Conservation (phyloP, 1,284 basidiomycete species). For the Crocinoboletus sp. region DNA sequence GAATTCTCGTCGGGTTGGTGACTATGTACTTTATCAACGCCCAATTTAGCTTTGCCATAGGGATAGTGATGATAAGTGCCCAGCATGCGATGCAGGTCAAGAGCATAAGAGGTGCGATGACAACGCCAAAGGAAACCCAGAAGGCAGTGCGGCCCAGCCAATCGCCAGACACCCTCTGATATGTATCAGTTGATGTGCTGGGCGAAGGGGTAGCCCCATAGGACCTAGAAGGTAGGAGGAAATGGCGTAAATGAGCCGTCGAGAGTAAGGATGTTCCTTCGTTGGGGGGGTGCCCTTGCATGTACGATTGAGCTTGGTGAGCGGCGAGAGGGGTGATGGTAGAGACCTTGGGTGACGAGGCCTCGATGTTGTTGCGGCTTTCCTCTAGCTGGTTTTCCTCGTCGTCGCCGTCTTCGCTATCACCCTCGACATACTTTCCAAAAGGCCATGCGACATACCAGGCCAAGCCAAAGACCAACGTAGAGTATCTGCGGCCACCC, state of each 20-base stretch:
- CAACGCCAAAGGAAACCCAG: slow-evolving; percentile 68
- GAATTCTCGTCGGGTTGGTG: slow-evolving; percentile 78
- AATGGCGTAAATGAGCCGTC: slow-evolving; percentile 27
- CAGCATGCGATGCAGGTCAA: slow-evolving; percentile 88
- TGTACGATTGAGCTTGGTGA: slow-evolving; percentile 27
- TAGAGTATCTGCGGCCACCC: slow-evolving; percentile 82
- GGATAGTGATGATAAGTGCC: slow-evolving; percentile 91
- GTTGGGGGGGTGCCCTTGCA: slow-evolving; percentile 23
- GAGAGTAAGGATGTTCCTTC: slow-evolving; percentile 43
- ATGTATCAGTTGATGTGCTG: slow-evolving; percentile 31
- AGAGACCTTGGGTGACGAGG: slow-evolving; percentile 29
- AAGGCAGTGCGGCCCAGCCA: slow-evolving; percentile 72
- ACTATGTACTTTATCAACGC: slow-evolving; percentile 84
- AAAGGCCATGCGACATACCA: slow-evolving; percentile 99
- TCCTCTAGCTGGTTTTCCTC: slow-evolving; percentile 36
- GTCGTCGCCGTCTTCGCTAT: slow-evolving; percentile 47
- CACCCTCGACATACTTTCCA: slow-evolving; percentile 97
- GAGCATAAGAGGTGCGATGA: slow-evolving; percentile 90
- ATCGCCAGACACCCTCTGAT: slow-evolving; percentile 39
- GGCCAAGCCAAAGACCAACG: slow-evolving; percentile 87
- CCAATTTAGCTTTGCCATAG: slow-evolving; percentile 98
- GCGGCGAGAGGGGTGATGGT: slow-evolving; percentile 33
- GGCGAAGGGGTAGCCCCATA: slow-evolving; percentile 55
- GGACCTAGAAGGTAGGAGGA: slow-evolving; percentile 45
- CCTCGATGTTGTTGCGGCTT: slow-evolving; percentile 29